Evolutionary conservation across 2,329 filamentous ascomycete species (phyloP).

Genomic region (Colletotrichum musicola): DNA sequence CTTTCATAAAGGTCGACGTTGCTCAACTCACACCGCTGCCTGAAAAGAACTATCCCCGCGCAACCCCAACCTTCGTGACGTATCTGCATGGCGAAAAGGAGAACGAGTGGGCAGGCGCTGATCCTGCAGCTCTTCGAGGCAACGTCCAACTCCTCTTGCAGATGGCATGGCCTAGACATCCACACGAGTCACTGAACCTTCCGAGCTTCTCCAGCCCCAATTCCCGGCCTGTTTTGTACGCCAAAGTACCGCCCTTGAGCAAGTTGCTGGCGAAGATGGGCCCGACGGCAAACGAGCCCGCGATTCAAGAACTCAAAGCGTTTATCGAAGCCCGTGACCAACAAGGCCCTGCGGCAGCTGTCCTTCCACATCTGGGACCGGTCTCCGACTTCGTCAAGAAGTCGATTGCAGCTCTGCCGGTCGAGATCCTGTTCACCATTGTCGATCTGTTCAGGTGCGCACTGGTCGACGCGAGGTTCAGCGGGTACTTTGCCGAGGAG

Average conservation of each 20-base stretch:
- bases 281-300: slow-evolving; percentile 65
- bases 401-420: slow-evolving; percentile 67
- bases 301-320: slow-evolving; percentile 73
- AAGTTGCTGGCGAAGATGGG: slow-evolving; percentile 88
- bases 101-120: slow-evolving; percentile 85
- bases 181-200: slow-evolving; percentile 78
- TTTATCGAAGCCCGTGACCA: slow-evolving; percentile 77
- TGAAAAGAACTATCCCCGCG: slow-evolving; percentile 73
- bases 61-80: slow-evolving; percentile 91
- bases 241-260: slow-evolving; percentile 83
- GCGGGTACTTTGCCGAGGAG: slow-evolving; percentile 87
- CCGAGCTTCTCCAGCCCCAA: slow-evolving; percentile 76
- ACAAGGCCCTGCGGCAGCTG: slow-evolving; percentile 72
- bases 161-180: slow-evolving; percentile 81
- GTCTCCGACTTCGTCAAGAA: slow-evolving; percentile 73
- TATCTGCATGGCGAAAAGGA: slow-evolving; percentile 82
- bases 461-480: slow-evolving; percentile 82
- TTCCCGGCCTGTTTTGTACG: slow-evolving; percentile 77
- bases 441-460: slow-evolving; percentile 88
- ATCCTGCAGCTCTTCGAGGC: slow-evolving; percentile 73
- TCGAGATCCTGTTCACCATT: slow-evolving; percentile 79
- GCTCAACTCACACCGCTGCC: slow-evolving; percentile 60
- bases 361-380: slow-evolving; percentile 76
- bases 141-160: slow-evolving; percentile 81
- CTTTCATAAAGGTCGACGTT: slow-evolving; percentile 87